Evolutionary conservation across 495 filamentous ascomycete genomes (phyloP).

Genomic region (Annulohypoxylon stygium): DNA sequence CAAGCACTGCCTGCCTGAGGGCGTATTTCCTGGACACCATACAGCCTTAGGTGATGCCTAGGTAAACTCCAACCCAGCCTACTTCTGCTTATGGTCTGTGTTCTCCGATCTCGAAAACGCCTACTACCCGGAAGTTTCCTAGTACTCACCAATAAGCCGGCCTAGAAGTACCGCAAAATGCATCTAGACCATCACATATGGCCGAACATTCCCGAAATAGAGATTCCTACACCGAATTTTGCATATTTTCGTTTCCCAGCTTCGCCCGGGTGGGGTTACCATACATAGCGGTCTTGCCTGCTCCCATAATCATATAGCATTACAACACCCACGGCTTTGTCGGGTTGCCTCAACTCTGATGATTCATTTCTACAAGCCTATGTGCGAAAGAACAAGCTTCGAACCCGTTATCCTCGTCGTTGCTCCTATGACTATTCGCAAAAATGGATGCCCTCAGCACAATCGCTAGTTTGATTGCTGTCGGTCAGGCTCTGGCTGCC

Average conservation of each 20-base stretch:
- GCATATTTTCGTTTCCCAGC: slow-evolving; percentile 14
- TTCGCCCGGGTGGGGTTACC: slow-evolving; percentile 2
- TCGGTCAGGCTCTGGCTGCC: slow-evolving; percentile 40
- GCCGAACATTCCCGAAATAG: neutral
- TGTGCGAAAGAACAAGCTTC: neutral
- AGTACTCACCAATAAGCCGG: neutral
- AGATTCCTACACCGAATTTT: neutral
- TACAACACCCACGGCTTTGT: neutral
- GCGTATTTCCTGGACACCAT: neutral
- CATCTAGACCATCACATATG: neutral
- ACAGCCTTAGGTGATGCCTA: neutral
- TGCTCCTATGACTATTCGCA: neutral
- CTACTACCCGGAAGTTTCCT: neutral
- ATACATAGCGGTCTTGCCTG: neutral
- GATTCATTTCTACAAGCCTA: neutral
- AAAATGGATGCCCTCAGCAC: slow-evolving; percentile 38
- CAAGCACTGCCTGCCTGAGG: neutral
- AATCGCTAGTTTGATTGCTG: slow-evolving; percentile 43
- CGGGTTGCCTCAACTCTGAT: neutral
- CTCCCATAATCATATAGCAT: neutral
- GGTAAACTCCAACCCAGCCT: neutral
- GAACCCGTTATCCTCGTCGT: neutral
- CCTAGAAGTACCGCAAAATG: neutral
- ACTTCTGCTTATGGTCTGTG: neutral
- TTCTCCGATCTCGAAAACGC: neutral